phyloP scores from a whole-genome alignment of 148 eudicot genomes.

The Arbutus unedo region DNA sequence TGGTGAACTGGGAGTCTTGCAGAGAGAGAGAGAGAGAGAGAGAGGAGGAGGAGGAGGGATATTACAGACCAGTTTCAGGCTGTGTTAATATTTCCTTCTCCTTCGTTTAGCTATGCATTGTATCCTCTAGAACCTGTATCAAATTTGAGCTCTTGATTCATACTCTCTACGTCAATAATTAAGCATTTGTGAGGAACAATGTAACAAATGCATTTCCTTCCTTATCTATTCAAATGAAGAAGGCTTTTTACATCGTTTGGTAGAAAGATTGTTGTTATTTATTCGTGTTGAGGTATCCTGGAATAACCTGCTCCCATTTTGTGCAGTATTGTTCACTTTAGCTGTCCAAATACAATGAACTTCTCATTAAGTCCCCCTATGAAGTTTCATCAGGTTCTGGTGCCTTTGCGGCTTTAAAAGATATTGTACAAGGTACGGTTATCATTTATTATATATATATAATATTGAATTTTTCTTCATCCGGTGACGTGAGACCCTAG shows the following conservation, averaged over 20 bases:
- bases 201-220: neutral
- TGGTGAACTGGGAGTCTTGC: conserved; percentile 21
- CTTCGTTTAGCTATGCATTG: conserved; percentile 3
- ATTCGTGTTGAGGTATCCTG: neutral
- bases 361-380: no score
- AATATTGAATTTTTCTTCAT: no score
- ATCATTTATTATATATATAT: no score
- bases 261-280: neutral
- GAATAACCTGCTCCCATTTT: no score
- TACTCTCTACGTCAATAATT: neutral
- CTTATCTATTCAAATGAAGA: neutral
- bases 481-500: no score
- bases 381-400: no score
- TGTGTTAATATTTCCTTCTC: conserved; percentile 15
- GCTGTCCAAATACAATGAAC: no score
- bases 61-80: conserved; percentile 18
- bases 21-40: neutral
- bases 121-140: neutral
- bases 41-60: neutral
- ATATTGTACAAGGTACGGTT: no score
- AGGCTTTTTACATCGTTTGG: neutral
- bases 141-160: neutral
- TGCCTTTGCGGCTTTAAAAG: no score
- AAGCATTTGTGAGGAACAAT: neutral
- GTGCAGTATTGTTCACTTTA: no score